Evolutionary conservation across 495 filamentous ascomycete species (phyloP).

Genomic region (Tuber indicum): DNA sequence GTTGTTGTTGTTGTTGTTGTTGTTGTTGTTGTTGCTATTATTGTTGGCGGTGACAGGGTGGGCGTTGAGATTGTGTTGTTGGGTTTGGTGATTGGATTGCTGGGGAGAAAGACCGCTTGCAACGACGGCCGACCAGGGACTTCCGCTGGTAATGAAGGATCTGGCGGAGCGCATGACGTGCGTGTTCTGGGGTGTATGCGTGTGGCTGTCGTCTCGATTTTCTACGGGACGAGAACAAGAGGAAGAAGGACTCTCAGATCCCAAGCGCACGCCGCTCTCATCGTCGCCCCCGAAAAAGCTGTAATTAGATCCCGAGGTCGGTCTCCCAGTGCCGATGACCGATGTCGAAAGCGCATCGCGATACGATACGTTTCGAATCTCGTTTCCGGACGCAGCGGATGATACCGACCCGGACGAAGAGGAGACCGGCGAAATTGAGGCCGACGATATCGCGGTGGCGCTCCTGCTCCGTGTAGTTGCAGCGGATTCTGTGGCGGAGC

Average conservation of each 20-base stretch:
- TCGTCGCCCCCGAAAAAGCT: conserved; percentile 5
- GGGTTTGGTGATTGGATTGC: neutral
- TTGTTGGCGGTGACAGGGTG: neutral
- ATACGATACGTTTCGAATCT: neutral
- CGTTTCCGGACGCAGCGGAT: neutral
- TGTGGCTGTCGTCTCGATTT: neutral
- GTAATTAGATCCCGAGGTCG: neutral
- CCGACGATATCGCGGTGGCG: neutral
- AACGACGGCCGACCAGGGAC: neutral
- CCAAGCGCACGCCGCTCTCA: neutral
- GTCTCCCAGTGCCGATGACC: neutral
- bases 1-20: neutral
- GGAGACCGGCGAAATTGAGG: neutral
- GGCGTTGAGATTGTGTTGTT: neutral
- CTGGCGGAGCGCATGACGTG: neutral
- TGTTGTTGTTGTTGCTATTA: neutral
- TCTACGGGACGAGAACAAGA: neutral
- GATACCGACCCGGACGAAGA: neutral
- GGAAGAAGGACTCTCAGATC: neutral
- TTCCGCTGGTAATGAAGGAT: neutral
- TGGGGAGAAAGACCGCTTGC: neutral
- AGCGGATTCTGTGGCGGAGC: neutral
- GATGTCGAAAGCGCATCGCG: neutral
- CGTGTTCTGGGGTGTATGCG: neutral
- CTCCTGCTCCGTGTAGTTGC: neutral